Percentiles rank a stretch among this genome's conserved stretches.
phyloP scores from a whole-genome alignment of 163 green algal genomes.

The Scenedesmus sp. region DNA sequence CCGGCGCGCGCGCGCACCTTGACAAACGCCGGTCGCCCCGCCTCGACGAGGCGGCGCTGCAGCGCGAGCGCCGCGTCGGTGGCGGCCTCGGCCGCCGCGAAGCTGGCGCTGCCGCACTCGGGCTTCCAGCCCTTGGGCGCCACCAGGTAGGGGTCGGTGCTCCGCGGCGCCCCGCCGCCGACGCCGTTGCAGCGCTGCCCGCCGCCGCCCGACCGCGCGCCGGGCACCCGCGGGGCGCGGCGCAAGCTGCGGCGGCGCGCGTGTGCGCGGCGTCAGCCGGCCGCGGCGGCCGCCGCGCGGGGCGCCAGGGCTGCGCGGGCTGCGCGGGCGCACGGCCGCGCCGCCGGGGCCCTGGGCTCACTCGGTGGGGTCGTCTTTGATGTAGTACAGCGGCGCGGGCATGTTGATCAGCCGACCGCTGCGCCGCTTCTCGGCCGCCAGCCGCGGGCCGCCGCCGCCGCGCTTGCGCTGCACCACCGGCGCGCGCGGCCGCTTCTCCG shows the following conservation, averaged over 20 bases:
- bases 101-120: slow-evolving; percentile 16
- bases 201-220: neutral
- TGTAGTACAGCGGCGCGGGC: slow-evolving; percentile 17
- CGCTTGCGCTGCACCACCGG: no score
- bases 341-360: neutral
- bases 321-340: no score
- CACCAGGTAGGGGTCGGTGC: slow-evolving; percentile 1
- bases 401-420: slow-evolving; percentile 4
- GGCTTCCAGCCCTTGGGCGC: slow-evolving; percentile 16
- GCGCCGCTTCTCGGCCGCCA: no score
- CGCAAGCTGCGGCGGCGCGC: neutral
- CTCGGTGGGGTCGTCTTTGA: slow-evolving; percentile 15
- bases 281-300: no score
- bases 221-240: neutral
- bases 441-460: no score
- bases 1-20: no score
- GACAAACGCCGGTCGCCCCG: no score
- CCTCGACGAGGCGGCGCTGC: no score
- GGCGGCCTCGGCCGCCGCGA: slow-evolving; percentile 25
- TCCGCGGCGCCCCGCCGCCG: neutral
- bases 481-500: no score
- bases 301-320: no score
- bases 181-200: slow-evolving; percentile 19
- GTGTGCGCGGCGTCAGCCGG: no score
- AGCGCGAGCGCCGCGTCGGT: no score